Percentiles rank a stretch among this genome's conserved stretches.
Evolutionary conservation across 139 green algal species (phyloP).

Genomic region (Coccomyxa sp.): DNA sequence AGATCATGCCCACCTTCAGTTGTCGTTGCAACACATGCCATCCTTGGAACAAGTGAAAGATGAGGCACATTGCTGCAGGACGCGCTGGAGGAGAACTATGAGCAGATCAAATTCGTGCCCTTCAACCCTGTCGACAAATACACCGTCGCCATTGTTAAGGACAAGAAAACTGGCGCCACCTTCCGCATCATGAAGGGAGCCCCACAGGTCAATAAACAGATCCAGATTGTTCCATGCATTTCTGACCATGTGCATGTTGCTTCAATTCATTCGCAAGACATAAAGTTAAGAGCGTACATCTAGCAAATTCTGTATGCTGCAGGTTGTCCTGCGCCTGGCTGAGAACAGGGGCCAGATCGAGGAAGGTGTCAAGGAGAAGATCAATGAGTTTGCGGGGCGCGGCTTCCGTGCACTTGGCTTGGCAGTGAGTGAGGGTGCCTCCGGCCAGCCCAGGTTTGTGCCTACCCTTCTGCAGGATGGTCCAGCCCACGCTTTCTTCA

Average conservation of each 20-base stretch:
- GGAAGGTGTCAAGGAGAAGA: slow-evolving; percentile 55
- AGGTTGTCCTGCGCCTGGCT: slow-evolving; percentile 67
- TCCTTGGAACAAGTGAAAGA: too few species aligned
- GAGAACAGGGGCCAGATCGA: slow-evolving; percentile 47
- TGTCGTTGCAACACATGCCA: too few species aligned
- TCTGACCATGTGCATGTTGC: neutral
- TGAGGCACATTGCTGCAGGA: neutral
- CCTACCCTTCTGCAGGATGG: too few species aligned
- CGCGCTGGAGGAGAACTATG: slow-evolving; percentile 33
- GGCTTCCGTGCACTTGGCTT: slow-evolving; percentile 76
- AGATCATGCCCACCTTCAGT: too few species aligned
- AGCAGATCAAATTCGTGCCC: slow-evolving; percentile 63
- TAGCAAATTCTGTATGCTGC: neutral
- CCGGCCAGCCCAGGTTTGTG: too few species aligned
- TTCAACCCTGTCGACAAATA: slow-evolving; percentile 88
- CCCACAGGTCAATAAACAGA: slow-evolving; percentile 38
- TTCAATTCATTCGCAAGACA: neutral
- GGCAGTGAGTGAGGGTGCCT: slow-evolving; percentile 44
- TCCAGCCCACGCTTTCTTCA: neutral
- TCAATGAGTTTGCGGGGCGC: slow-evolving; percentile 69
- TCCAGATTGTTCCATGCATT: neutral
- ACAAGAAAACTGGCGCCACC: slow-evolving; percentile 36
- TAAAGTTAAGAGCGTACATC: too few species aligned
- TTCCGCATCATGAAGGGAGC: slow-evolving; percentile 79
- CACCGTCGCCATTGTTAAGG: slow-evolving; percentile 55